phyloP scores from a whole-genome alignment of 2,329 filamentous ascomycete genomes.

The Pseudocercospora eumusae region DNA sequence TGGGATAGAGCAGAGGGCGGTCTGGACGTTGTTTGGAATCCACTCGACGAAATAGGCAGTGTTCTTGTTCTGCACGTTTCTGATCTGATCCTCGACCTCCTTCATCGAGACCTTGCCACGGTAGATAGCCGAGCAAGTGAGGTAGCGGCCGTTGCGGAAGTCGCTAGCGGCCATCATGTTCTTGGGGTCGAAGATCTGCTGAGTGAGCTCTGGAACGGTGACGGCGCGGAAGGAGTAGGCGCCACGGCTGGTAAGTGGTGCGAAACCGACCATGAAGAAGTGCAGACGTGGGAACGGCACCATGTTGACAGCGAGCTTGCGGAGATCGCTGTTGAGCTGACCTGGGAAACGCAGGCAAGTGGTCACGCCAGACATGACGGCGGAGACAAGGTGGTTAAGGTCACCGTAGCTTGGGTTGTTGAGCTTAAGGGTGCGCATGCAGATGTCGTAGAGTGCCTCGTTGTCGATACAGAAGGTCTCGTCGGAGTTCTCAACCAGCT shows the following conservation, averaged over 20 bases:
- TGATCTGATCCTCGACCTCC: slow-evolving; percentile 99
- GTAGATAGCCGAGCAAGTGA: slow-evolving; percentile 99
- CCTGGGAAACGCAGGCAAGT: slow-evolving; percentile 98
- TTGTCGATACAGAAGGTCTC: slow-evolving; percentile 99
- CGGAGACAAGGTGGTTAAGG: slow-evolving; percentile 98
- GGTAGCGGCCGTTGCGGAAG: slow-evolving; percentile 99
- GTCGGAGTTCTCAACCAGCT: slow-evolving; percentile 99
- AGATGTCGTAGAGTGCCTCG: slow-evolving; percentile 99
- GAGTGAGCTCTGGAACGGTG: slow-evolving; percentile 95
- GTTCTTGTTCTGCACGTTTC: slow-evolving; percentile 99
- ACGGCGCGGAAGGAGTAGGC: slow-evolving; percentile 96
- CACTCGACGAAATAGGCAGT: slow-evolving; percentile 99
- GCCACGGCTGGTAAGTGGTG: slow-evolving; percentile 90
- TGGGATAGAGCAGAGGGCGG: slow-evolving; percentile 97
- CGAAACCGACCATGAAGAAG: slow-evolving; percentile 99
- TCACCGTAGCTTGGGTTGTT: slow-evolving; percentile 98
- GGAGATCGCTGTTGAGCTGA: slow-evolving; percentile 99
- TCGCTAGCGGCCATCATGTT: slow-evolving; percentile 99
- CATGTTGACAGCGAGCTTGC: slow-evolving; percentile 99
- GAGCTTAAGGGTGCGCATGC: slow-evolving; percentile 99
- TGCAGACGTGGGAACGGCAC: slow-evolving; percentile 99
- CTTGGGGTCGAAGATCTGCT: slow-evolving; percentile 99
- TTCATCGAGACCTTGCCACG: slow-evolving; percentile 99
- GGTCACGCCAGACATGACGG: slow-evolving; percentile 99
- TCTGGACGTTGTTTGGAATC: slow-evolving; percentile 99